Conservation (phyloP, 2,329 filamentous ascomycete species). For the Geosmithia flava region DNA sequence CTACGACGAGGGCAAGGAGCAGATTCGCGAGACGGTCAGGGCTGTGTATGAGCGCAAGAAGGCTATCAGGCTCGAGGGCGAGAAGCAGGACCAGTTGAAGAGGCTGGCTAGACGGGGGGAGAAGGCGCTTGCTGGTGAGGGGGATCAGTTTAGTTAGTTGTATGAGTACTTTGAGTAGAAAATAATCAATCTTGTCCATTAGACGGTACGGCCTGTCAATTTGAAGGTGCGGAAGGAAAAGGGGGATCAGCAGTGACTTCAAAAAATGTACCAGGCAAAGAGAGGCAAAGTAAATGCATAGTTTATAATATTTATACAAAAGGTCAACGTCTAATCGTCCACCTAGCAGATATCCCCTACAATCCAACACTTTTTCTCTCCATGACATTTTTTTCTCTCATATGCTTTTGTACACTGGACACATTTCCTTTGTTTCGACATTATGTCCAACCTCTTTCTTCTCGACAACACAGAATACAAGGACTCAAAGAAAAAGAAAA, state of each 20-base stretch:
- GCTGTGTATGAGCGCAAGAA: conserved; percentile 93
- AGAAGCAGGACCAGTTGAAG: conserved; percentile 25
- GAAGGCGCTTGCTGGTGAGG: conserved; percentile 44
- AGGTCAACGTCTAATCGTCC: too few relatives aligned
- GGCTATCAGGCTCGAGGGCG: conserved; percentile 44
- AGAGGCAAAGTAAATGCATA: not conserved
- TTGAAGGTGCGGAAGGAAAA: too few relatives aligned
- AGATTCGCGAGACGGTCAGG: conserved; percentile 64
- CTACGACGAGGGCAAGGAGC: conserved; percentile 68
- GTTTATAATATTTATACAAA: conserved; percentile 2
- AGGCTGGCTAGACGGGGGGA: conserved; percentile 35
- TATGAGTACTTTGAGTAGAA: conserved; percentile 1
- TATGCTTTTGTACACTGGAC: too few relatives aligned
- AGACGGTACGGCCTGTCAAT: too few relatives aligned
- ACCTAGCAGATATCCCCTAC: conserved; percentile 2
- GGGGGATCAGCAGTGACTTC: too few relatives aligned
- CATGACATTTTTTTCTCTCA: too few relatives aligned
- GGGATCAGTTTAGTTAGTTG: conserved; percentile 52
- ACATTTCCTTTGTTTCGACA: too few relatives aligned
- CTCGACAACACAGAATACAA: too few relatives aligned
- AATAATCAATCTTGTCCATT: not conserved
- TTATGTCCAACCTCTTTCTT: too few relatives aligned
- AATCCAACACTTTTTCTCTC: not conserved
- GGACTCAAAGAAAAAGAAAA: too few relatives aligned
- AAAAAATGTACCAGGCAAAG: too few relatives aligned